Conservation (phyloP, 345 rosid genomes). For the Eucalyptus sp. region DNA sequence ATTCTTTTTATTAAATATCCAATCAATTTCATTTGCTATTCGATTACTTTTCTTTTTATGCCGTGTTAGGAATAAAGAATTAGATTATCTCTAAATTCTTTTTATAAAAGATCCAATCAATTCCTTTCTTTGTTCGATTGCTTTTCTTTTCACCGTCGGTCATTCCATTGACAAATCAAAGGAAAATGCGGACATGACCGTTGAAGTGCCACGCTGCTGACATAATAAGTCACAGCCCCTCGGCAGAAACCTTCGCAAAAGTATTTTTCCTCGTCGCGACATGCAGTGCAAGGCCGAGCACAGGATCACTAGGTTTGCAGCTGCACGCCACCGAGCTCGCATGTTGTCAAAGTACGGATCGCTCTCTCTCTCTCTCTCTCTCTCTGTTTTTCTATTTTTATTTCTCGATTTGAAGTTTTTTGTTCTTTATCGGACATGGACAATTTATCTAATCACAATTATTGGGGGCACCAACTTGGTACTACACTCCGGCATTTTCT, state of each 20-base stretch:
- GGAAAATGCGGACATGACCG: not conserved
- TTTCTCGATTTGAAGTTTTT: not conserved
- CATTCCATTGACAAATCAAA: not conserved
- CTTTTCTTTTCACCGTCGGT: not conserved
- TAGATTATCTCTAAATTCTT: not conserved
- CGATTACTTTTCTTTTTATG: not conserved
- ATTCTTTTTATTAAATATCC: not conserved
- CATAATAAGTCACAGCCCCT: not conserved
- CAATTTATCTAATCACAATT: not conserved
- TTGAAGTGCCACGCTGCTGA: not conserved
- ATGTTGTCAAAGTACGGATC: not conserved
- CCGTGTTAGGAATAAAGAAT: fast-evolving
- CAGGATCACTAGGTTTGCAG: not conserved
- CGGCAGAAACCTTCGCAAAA: not conserved
- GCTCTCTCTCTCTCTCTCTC: not conserved
- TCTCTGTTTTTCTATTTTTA: not conserved
- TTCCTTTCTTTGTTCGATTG: not conserved
- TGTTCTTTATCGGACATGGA: not conserved
- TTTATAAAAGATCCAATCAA: not conserved
- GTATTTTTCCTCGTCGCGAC: not conserved
- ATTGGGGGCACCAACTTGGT: not conserved
- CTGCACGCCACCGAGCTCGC: not conserved
- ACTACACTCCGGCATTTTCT: not conserved
- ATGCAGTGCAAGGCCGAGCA: not conserved
- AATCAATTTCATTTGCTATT: not conserved